Evolutionary conservation across 1,284 basidiomycete genomes (phyloP).

Genomic region (Irpex sp.): DNA sequence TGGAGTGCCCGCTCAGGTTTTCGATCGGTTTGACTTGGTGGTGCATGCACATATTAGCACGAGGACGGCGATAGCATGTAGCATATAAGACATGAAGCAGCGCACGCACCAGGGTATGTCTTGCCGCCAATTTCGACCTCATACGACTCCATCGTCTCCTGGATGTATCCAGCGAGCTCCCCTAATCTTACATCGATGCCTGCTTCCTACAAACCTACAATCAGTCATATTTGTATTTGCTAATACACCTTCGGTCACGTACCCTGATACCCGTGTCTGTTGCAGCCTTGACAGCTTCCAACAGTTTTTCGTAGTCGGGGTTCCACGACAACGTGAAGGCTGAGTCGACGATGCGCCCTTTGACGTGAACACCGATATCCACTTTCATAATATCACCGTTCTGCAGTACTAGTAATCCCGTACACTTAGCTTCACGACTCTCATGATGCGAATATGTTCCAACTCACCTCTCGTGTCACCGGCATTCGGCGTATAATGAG

Average conservation of each 20-base stretch:
- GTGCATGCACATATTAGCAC: neutral
- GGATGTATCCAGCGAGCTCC: slow-evolving; percentile 88
- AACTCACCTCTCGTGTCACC: slow-evolving; percentile 81
- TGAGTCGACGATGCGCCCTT: slow-evolving; percentile 91
- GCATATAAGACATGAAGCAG: neutral
- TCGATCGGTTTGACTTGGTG: slow-evolving; percentile 82
- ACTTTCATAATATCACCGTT: slow-evolving; percentile 91
- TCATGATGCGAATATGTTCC: slow-evolving; percentile 1
- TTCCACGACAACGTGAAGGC: slow-evolving; percentile 93
- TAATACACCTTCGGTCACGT: slow-evolving; percentile 17
- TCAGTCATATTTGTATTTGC: neutral
- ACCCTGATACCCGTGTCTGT: slow-evolving; percentile 89
- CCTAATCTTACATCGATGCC: slow-evolving; percentile 95
- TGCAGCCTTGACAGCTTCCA: slow-evolving; percentile 91
- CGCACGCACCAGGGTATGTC: slow-evolving; percentile 70
- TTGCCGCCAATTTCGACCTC: slow-evolving; percentile 94
- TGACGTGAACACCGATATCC: slow-evolving; percentile 96
- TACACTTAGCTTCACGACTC: neutral
- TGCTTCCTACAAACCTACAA: slow-evolving; percentile 60
- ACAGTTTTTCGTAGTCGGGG: slow-evolving; percentile 82
- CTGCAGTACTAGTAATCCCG: slow-evolving; percentile 60
- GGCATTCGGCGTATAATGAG: slow-evolving; percentile 96
- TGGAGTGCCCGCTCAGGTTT: slow-evolving; percentile 90
- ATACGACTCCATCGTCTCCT: slow-evolving; percentile 99
- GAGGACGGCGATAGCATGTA: neutral